Conservation (phyloP, 495 filamentous ascomycete genomes). For the Aspergillus cristatus region DNA sequence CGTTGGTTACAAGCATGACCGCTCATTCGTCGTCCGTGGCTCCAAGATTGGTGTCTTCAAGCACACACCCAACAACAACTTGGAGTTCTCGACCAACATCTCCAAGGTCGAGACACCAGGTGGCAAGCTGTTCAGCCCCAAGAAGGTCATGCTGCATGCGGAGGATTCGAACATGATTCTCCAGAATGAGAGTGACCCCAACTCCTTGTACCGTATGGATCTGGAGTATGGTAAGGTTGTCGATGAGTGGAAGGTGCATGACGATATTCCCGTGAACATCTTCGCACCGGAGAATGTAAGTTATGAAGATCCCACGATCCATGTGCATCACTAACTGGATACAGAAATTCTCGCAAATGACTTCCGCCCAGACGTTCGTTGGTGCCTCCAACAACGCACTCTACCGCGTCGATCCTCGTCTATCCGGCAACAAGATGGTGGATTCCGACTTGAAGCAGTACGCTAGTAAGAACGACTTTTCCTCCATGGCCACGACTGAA, state of each 20-base stretch:
- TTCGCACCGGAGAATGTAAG: conserved; percentile 81
- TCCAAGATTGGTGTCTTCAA: conserved; percentile 99
- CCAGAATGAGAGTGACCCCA: conserved; percentile 74
- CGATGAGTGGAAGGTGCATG: conserved; percentile 98
- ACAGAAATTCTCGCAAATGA: conserved; percentile 97
- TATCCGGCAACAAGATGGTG: conserved; percentile 85
- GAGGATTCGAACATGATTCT: conserved; percentile 90
- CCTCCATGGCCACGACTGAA: conserved; percentile 83
- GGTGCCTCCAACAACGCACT: conserved; percentile 86
- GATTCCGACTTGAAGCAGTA: conserved; percentile 92
- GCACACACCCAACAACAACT: conserved; percentile 82
- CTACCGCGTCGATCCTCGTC: conserved; percentile 87
- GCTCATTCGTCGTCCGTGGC: conserved; percentile 92
- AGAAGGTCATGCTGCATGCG: conserved; percentile 95
- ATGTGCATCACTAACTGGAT: conserved; percentile 17
- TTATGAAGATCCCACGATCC: too few relatives aligned
- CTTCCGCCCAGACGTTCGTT: conserved; percentile 85
- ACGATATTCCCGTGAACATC: conserved; percentile 83
- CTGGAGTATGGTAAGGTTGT: conserved; percentile 98
- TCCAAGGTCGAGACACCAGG: conserved; percentile 87
- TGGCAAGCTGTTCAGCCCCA: conserved; percentile 83
- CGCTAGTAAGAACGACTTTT: conserved; percentile 92
- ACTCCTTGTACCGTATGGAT: conserved; percentile 96
- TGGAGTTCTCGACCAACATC: conserved; percentile 96
- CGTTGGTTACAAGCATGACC: conserved; percentile 96